Evolutionary conservation across 192 early-diverging fungal species (phyloP), one percentile per base, ranked within the genome.

Genomic region (Linnemannia elongata): DNA sequence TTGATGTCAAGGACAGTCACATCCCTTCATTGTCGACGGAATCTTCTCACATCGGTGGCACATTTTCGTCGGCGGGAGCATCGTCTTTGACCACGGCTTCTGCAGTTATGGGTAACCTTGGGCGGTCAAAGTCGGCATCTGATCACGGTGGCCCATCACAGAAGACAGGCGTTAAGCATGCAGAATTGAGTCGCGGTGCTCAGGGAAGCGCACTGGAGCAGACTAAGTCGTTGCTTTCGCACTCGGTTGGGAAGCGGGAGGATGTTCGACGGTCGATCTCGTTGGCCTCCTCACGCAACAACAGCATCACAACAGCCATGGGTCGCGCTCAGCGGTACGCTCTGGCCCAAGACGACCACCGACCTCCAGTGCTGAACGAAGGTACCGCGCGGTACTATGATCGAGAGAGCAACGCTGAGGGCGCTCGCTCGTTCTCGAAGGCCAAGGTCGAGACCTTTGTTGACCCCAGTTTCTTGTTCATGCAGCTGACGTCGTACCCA

Each of bases 401-500:
- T 35, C 79, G 80, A 33, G 81, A 88, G 36, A 69, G 35, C 42
- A 80, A 71, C 33, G 12, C 80, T 17, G 77, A 81, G 17, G 76
- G 52, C 0, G 33, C 54, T 27, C 69, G 76, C 24, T 44, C 68
- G 18, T 83, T 83, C 39, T 76, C 89, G 7, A 79, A 76, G 24
- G 27, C 76, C 42, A 82, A 88, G 54, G 66, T 76, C 69, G 91
- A 92, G 55, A 87, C 87, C 3, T 88, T 79, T 47, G 80, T 92
- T 17, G 92, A 94, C 74, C 92, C 93, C 6, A 89, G 91, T 30
- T 93, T 94, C 80, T 55, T 94, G 69, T 91, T 94, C 60, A 80
- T 95, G 13, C 96, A 96, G 77, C 82, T 96, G 47, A 84, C 91
- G 5, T 92, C 93, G 15, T 96, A 97, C 83, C 97, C 96, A n/a